Evolutionary conservation across 2,329 filamentous ascomycete genomes (phyloP).

Genomic region (Colletotrichum plurivorum): DNA sequence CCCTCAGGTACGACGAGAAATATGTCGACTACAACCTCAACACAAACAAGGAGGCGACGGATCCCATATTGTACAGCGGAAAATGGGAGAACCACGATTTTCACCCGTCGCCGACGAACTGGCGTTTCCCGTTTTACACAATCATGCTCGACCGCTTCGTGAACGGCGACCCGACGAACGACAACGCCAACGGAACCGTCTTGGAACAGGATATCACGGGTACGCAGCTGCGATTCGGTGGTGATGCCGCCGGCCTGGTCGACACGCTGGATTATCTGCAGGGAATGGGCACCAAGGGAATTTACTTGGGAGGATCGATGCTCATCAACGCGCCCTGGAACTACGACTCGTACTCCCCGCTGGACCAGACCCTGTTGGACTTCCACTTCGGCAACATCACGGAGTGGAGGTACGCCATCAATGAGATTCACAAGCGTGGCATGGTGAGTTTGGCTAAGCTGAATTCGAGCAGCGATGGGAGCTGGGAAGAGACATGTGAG

Average conservation of each 20-base stretch:
- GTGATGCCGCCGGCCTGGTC: slow-evolving; percentile 71
- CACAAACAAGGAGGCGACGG: slow-evolving; percentile 66
- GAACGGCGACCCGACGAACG: slow-evolving; percentile 75
- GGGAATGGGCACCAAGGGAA: slow-evolving; percentile 74
- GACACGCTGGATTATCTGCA: slow-evolving; percentile 75
- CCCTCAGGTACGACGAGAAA: slow-evolving; percentile 45
- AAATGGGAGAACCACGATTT: slow-evolving; percentile 67
- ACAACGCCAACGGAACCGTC: slow-evolving; percentile 71
- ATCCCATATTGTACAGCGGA: slow-evolving; percentile 71
- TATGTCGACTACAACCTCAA: slow-evolving; percentile 71
- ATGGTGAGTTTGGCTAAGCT: slow-evolving; percentile 57
- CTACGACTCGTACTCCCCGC: slow-evolving; percentile 69
- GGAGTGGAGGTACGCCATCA: slow-evolving; percentile 69
- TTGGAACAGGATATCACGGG: slow-evolving; percentile 73
- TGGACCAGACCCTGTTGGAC: slow-evolving; percentile 76
- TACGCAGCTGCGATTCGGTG: slow-evolving; percentile 75
- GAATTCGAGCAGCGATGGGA: not conserved
- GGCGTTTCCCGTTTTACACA: slow-evolving; percentile 77
- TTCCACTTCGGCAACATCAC: slow-evolving; percentile 73
- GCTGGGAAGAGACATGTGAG: slow-evolving; percentile 55
- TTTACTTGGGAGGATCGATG: slow-evolving; percentile 74
- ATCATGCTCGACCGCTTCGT: slow-evolving; percentile 75
- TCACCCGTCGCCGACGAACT: slow-evolving; percentile 69
- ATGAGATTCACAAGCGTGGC: slow-evolving; percentile 70
- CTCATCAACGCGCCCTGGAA: slow-evolving; percentile 77